A percentile compares a stretch with the other conserved stretches of the same genome.
Conservation (phyloP, 2,329 filamentous ascomycete species). For the Sclerotinia minor region DNA sequence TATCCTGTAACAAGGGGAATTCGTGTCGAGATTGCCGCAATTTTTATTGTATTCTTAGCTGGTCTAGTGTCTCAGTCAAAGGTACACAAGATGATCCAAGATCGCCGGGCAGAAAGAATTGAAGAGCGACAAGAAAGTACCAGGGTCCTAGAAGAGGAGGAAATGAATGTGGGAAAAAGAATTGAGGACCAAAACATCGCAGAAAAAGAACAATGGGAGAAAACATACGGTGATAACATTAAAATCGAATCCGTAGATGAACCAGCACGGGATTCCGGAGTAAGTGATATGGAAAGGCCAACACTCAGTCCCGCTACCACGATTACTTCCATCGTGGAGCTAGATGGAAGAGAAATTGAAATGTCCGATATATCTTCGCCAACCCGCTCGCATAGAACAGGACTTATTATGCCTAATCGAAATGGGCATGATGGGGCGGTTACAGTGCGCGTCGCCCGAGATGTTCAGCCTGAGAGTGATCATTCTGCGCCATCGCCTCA, state of each 20-base stretch:
- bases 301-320: slow-evolving; percentile 43
- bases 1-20: slow-evolving; percentile 89
- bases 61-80: slow-evolving; percentile 83
- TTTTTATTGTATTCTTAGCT: slow-evolving; percentile 70
- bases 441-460: slow-evolving; percentile 34
- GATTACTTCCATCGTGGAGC: slow-evolving; percentile 40
- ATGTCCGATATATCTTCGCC: slow-evolving; percentile 48
- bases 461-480: slow-evolving; percentile 48
- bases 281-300: slow-evolving; percentile 49
- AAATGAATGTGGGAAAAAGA: slow-evolving; percentile 68
- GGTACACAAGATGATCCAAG: slow-evolving; percentile 78
- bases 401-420: slow-evolving; percentile 47
- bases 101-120: slow-evolving; percentile 56
- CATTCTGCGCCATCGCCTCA: slow-evolving; percentile 43
- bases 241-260: slow-evolving; percentile 42
- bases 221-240: slow-evolving; percentile 66
- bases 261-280: slow-evolving; percentile 38
- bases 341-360: slow-evolving; percentile 53
- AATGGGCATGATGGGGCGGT: slow-evolving; percentile 42
- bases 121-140: slow-evolving; percentile 52
- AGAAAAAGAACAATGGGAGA: slow-evolving; percentile 73
- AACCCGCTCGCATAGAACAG: slow-evolving; percentile 40
- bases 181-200: slow-evolving; percentile 62
- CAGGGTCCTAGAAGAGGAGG: slow-evolving; percentile 59
- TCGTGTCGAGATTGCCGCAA: slow-evolving; percentile 77